Base-by-base conservation (phyloP, 2,329 filamentous ascomycete genomes). In the Helotiales sp. region DNA sequence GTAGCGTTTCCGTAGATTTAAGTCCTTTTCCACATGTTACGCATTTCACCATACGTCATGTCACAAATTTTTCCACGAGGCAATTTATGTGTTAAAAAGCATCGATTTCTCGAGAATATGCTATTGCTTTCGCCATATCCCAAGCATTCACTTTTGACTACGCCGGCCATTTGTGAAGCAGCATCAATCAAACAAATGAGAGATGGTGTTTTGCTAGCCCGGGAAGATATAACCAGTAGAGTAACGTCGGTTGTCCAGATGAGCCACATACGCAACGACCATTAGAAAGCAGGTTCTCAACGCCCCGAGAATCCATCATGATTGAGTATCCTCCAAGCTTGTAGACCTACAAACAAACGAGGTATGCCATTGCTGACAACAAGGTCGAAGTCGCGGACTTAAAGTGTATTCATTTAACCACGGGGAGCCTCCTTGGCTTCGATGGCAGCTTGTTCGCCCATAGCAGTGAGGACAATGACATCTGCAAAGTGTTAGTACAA, bases 401-500 rank as follows among this genome's bases (percentile, higher is more conserved):
- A 60, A 56, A 47, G 55, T 55, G 51, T 60, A 54, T 51, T 40
- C 44, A 58, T 62, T 63, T 70, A 69, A 66, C 63, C 61, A 57
- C 64, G 71, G 76, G 90, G 87, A 77, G 90, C 91, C 81, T 97
- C 93, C 87, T 98, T 98, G 79, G 87, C 89, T 75, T 97, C 93
- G 75, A 97, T 88, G 73, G 88, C 89, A 71, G 84, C 80, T 84
- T 98, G 90, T 81, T 99, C 93, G 74, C 90, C 90, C 95, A 99
- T 99, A 75, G 95, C 87, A 71, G 91, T 90, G 75, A 96, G 89
- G 76, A 99, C 86, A 71, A 93, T 89, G 71, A 98, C 88, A 79
- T 92, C 92, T 96, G 51, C 17, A 34, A 4, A 50, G 29, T 22
- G 31, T 38, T 2, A 22, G 29, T 34, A 8, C 1, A 17, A 6